Evolutionary conservation across 2,329 filamentous ascomycete species (phyloP).

Genomic region (Pseudogymnoascus verrucosus): DNA sequence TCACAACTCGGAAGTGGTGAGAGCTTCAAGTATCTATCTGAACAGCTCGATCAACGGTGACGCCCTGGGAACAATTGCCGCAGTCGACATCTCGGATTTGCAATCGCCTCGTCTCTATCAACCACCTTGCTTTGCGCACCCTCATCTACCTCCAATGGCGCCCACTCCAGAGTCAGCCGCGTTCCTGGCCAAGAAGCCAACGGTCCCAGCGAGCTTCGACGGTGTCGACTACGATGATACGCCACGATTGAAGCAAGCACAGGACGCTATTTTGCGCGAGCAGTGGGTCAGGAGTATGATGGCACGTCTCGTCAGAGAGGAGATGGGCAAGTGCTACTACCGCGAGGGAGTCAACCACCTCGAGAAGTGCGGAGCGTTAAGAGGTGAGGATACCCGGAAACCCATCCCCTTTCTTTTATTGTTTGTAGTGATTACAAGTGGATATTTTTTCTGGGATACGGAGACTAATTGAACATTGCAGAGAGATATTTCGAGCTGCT

Average conservation of each 20-base stretch:
- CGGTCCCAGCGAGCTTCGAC: constrained; percentile 73
- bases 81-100: background rate
- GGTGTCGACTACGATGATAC: constrained; percentile 83
- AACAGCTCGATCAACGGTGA: constrained; percentile 2
- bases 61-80: background rate
- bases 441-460: background rate
- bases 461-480: constrained; percentile 30
- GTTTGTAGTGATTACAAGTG: background rate
- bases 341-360: constrained; percentile 79
- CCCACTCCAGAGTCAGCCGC: constrained; percentile 74
- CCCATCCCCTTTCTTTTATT: background rate
- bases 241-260: constrained; percentile 69
- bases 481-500: constrained; percentile 74
- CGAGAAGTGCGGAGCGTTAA: constrained; percentile 74
- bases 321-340: constrained; percentile 80
- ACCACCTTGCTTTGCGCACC: background rate
- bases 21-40: constrained; percentile 1
- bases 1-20: constrained; percentile 8
- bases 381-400: constrained; percentile 51
- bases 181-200: constrained; percentile 79
- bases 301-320: constrained; percentile 72
- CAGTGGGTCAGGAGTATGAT: constrained; percentile 90
- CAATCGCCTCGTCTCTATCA: background rate
- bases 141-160: constrained; percentile 39
- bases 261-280: constrained; percentile 74